Percentiles rank a stretch among this genome's conserved stretches.
phyloP scores from a whole-genome alignment of 139 green algal species.

The Deuterostichococcus epilithicus region DNA sequence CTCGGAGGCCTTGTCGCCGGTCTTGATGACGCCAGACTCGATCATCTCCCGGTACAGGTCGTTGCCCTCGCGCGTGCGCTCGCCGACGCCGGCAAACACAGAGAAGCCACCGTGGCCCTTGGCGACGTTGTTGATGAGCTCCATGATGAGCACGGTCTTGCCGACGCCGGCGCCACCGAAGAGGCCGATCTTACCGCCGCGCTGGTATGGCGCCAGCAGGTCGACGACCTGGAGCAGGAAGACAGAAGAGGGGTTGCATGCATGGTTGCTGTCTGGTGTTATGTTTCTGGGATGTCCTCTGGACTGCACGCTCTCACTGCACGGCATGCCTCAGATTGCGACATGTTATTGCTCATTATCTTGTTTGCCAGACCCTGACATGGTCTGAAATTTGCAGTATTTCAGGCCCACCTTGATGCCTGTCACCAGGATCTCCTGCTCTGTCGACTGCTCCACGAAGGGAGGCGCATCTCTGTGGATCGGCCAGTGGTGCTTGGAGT shows the following conservation, averaged over 20 bases:
- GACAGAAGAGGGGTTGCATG: too few species aligned
- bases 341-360: too few species aligned
- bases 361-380: too few species aligned
- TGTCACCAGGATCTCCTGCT: conserved; percentile 97
- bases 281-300: too few species aligned
- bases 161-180: conserved; percentile 98
- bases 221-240: conserved; percentile 93
- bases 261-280: too few species aligned
- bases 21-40: conserved; percentile 97
- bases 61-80: conserved; percentile 98
- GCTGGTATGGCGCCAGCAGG: conserved; percentile 97
- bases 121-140: conserved; percentile 99
- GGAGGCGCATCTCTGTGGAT: conserved; percentile 96
- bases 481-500: conserved; percentile 68
- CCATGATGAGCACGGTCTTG: conserved; percentile 99
- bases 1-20: conserved; percentile 80
- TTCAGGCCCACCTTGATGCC: conserved; percentile 98
- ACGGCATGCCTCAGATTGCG: too few species aligned
- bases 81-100: conserved; percentile 98
- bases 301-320: too few species aligned
- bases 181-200: conserved; percentile 98
- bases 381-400: too few species aligned
- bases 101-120: conserved; percentile 99
- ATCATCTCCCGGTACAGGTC: conserved; percentile 99
- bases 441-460: conserved; percentile 94